Conservation (phyloP, 2,329 filamentous ascomycete genomes). For the Lasiodiplodia gonubiensis region DNA sequence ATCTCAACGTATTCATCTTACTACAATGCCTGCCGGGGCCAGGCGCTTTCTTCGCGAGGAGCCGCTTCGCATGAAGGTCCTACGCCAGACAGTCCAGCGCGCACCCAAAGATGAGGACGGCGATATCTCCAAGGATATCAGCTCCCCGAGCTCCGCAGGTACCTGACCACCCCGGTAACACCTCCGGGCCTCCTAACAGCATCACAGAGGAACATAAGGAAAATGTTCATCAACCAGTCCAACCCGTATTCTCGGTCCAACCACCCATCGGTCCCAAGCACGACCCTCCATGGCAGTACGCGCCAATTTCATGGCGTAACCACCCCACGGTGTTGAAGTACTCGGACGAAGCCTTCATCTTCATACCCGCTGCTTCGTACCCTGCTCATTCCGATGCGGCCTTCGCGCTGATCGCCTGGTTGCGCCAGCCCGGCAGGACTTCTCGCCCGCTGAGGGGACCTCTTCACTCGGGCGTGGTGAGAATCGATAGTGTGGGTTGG, state of each 20-base stretch:
- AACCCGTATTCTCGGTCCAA: background rate
- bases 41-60: background rate
- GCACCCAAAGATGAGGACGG: background rate
- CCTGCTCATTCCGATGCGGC: background rate
- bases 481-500: background rate
- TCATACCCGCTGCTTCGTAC: background rate
- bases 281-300: slow-evolving; percentile 1
- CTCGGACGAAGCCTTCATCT: slow-evolving; percentile 3
- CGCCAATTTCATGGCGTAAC: background rate
- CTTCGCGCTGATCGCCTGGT: background rate
- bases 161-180: background rate
- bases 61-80: slow-evolving; percentile 7
- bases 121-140: no score
- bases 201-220: background rate
- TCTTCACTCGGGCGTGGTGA: background rate
- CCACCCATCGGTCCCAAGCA: background rate
- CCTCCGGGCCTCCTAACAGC: background rate
- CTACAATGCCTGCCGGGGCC: background rate
- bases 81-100: background rate
- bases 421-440: slow-evolving; percentile 2
- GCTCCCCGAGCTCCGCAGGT: background rate
- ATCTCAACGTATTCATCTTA: background rate
- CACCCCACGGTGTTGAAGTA: background rate
- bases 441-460: background rate
- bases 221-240: background rate